Conservation (phyloP, 192 early-diverging fungal species). For the Coemansia sp. region DNA sequence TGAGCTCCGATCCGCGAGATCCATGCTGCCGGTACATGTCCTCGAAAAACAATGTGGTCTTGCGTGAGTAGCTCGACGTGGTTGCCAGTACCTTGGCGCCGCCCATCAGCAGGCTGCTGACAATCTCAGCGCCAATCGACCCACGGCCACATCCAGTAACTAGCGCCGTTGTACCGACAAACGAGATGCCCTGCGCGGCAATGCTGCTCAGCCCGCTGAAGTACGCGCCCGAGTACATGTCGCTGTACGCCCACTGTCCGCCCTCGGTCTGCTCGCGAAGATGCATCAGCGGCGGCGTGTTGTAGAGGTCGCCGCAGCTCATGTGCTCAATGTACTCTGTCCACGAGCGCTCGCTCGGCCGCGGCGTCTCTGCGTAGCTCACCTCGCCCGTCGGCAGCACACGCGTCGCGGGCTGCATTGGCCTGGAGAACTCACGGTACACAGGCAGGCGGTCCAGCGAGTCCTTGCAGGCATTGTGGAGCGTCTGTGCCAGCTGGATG, state of each 20-base stretch:
- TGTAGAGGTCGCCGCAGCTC: slow-evolving; percentile 11
- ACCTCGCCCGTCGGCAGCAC: slow-evolving; percentile 72
- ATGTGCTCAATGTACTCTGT: slow-evolving; percentile 84
- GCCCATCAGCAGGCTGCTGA: slow-evolving; percentile 86
- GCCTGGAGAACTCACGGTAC: slow-evolving; percentile 80
- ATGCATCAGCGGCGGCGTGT: slow-evolving; percentile 28
- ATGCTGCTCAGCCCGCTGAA: slow-evolving; percentile 69
- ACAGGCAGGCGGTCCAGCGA: slow-evolving; percentile 67
- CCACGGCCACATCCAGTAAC: slow-evolving; percentile 89
- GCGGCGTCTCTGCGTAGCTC: slow-evolving; percentile 76
- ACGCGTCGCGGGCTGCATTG: slow-evolving; percentile 71
- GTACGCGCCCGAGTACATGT: slow-evolving; percentile 67
- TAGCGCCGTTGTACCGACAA: slow-evolving; percentile 77
- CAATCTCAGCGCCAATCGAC: slow-evolving; percentile 89
- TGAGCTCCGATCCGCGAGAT: slow-evolving; percentile 76
- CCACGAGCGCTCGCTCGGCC: slow-evolving; percentile 70
- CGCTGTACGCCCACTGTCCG: slow-evolving; percentile 68
- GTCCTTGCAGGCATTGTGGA: slow-evolving; percentile 76
- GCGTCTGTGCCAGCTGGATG: slow-evolving; percentile 54
- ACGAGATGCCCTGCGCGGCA: slow-evolving; percentile 75
- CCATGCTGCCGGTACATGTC: slow-evolving; percentile 83
- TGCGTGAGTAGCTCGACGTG: slow-evolving; percentile 82
- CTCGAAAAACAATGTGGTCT: slow-evolving; percentile 81
- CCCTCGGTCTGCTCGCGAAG: slow-evolving; percentile 1
- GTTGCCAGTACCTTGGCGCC: slow-evolving; percentile 91